Evolutionary conservation across 2,329 filamentous ascomycete species (phyloP).

Genomic region (Pseudopyrenochaeta lycopersici): DNA sequence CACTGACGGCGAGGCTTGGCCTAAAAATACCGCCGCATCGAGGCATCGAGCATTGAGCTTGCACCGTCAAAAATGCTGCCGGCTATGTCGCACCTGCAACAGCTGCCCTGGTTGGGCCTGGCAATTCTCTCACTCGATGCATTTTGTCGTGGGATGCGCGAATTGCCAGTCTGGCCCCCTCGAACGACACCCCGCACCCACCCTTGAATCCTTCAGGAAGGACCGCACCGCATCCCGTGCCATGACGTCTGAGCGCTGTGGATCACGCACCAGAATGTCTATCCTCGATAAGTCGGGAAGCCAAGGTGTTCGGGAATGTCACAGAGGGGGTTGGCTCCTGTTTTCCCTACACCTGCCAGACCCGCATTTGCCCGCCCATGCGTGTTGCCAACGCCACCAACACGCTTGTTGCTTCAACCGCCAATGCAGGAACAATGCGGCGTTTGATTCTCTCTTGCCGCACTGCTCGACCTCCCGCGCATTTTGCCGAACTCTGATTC

Average conservation of each 20-base stretch:
- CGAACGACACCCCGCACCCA: conserved; percentile 12
- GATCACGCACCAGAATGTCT: neutral
- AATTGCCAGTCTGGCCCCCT: conserved; percentile 10
- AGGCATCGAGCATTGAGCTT: neutral
- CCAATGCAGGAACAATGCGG: neutral
- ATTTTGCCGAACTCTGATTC: neutral
- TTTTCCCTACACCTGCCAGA: neutral
- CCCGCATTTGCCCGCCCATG: neutral
- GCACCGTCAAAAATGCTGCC: neutral
- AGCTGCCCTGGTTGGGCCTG: neutral
- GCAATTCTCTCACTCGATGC: neutral
- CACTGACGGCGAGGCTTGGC: neutral
- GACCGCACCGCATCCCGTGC: conserved; percentile 8
- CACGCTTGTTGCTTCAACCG: neutral
- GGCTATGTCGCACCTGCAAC: neutral
- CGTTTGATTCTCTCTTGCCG: too few relatives aligned
- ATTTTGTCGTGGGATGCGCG: neutral
- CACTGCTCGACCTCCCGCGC: neutral
- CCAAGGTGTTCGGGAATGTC: neutral
- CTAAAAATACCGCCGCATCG: conserved; percentile 8
- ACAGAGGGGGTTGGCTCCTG: too few relatives aligned
- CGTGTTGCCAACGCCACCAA: neutral
- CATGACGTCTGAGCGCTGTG: conserved; percentile 10
- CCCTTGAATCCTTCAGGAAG: conserved; percentile 5
- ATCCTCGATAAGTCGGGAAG: neutral